Conservation (phyloP, 2,329 filamentous ascomycete species). For the Paecilomyces sp. region DNA sequence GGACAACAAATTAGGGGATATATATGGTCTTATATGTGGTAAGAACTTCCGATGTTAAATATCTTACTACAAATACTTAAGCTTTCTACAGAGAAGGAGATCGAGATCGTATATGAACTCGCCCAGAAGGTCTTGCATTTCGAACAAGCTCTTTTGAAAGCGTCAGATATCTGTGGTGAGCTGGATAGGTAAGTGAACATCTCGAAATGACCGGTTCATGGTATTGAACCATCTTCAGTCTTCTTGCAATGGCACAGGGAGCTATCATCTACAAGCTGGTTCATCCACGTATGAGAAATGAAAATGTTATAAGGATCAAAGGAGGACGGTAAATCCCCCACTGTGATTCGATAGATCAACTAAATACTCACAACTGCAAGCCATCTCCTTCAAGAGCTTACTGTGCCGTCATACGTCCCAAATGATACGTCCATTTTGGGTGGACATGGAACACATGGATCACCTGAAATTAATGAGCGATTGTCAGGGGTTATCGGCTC, state of each 20-base stretch:
- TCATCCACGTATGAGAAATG: conserved; percentile 60
- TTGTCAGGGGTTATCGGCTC: background rate
- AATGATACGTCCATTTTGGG: conserved; percentile 70
- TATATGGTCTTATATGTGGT: conserved; percentile 79
- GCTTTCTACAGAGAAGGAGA: conserved; percentile 62
- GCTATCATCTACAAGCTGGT: conserved; percentile 67
- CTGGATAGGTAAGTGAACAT: conserved; percentile 55
- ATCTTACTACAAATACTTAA: background rate
- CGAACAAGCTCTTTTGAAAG: conserved; percentile 56
- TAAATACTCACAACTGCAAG: conserved; percentile 24
- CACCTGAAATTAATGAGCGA: background rate
- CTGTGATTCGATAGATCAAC: background rate
- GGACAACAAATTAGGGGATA: conserved; percentile 74
- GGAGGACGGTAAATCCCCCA: conserved; percentile 56
- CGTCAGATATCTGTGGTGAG: conserved; percentile 78
- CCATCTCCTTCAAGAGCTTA: conserved; percentile 80
- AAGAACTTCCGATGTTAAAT: conserved; percentile 19
- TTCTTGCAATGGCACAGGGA: conserved; percentile 71
- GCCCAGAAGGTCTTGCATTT: conserved; percentile 63
- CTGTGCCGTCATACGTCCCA: conserved; percentile 70
- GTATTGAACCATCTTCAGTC: conserved; percentile 35
- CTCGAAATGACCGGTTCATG: conserved; percentile 10
- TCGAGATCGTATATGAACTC: conserved; percentile 76
- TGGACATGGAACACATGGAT: conserved; percentile 31
- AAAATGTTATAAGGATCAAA: conserved; percentile 66